A percentile compares a stretch with the other conserved stretches of the same genome.
phyloP scores from a whole-genome alignment of 805 yeast species.

The Lipomyces yamanashiensis region DNA sequence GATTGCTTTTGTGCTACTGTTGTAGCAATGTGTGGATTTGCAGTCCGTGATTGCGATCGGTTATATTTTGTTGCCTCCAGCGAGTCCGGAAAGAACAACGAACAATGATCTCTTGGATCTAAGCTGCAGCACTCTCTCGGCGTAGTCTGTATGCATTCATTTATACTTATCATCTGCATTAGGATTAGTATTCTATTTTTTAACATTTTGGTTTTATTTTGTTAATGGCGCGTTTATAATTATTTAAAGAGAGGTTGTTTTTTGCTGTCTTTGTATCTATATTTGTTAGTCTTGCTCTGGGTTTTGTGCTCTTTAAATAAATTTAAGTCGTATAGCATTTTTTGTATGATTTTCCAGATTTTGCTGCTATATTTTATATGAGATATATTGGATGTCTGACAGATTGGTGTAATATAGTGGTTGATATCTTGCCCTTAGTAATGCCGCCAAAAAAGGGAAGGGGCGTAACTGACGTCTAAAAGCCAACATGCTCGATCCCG shows the following conservation, averaged over 20 bases:
- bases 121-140: too few species aligned
- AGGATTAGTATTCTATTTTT: neutral
- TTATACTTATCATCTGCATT: neutral
- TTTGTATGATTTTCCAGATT: neutral
- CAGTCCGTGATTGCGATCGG: neutral
- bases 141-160: neutral
- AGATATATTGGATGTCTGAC: too few species aligned
- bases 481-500: too few species aligned
- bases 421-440: too few species aligned
- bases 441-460: too few species aligned
- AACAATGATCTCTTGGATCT: neutral
- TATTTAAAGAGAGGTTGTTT: neutral
- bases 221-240: neutral
- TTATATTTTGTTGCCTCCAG: too few species aligned
- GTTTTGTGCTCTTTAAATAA: neutral
- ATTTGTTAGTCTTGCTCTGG: neutral
- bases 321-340: neutral
- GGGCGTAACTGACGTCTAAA: too few species aligned
- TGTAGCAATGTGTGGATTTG: too few species aligned
- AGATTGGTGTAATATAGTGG: neutral
- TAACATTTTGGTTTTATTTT: neutral
- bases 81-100: neutral
- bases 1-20: neutral
- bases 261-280: slow-evolving; percentile 3
- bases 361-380: neutral